Conservation (phyloP, 805 yeast species). For the Yarrowia divulgata region DNA sequence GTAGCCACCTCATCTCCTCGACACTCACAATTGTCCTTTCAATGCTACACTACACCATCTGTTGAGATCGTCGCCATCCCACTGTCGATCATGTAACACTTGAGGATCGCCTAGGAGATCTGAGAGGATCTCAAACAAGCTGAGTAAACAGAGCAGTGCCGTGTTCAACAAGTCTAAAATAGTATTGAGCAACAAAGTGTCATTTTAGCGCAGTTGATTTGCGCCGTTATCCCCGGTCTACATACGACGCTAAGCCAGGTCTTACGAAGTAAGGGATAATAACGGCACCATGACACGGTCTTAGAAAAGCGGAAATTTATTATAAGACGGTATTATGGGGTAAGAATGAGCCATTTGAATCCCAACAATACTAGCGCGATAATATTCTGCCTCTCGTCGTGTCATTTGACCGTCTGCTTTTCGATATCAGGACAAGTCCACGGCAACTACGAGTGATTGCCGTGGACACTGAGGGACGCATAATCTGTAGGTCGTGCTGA, state of each 20-base stretch:
- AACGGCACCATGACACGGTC: too few relatives aligned
- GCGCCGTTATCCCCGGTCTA: too few relatives aligned
- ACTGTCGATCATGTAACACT: constrained; percentile 2
- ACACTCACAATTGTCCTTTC: too few relatives aligned
- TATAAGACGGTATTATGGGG: neutral
- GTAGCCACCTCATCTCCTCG: too few relatives aligned
- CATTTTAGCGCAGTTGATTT: neutral
- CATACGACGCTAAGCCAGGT: too few relatives aligned
- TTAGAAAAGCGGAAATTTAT: too few relatives aligned
- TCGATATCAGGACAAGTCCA: neutral
- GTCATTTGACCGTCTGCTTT: neutral
- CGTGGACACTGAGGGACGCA: too few relatives aligned
- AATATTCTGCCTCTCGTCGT: neutral
- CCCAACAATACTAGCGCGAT: neutral
- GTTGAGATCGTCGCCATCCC: neutral
- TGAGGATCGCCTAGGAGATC: neutral
- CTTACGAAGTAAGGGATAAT: too few relatives aligned
- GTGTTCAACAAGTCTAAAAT: neutral
- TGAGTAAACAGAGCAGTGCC: constrained; percentile 11
- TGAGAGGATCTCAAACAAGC: neutral
- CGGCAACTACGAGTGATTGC: too few relatives aligned
- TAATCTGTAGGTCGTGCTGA: too few relatives aligned
- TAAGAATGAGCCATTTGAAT: neutral
- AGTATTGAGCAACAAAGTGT: neutral
- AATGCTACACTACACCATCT: too few relatives aligned